Base-by-base conservation (phyloP, 2,329 filamentous ascomycete species). In the Sporothrix protearum region DNA sequence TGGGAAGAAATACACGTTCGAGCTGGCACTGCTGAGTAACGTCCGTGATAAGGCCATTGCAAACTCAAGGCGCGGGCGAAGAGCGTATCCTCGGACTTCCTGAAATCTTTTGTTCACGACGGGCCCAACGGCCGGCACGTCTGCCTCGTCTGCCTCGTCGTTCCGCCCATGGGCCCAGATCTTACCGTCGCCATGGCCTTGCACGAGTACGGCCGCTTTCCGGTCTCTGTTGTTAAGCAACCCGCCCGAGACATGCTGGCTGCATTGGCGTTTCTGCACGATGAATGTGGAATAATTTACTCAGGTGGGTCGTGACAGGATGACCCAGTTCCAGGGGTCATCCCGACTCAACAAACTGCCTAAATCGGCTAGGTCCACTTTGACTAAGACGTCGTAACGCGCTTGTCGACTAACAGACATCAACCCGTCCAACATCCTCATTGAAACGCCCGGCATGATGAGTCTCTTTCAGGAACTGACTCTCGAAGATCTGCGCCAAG, bases 91-190 rank as follows among this genome's bases (percentile, higher is more conserved):
- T 67, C 3, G 42, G 59, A 2, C 61, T 70, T 0, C 49, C 55
- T 0, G 68, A 72, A 19, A 45, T 66, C 7, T 72, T 72, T 72
- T 25, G 4, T 16, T 10, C 68, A 70, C 42, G 22, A 68, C 9
- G 71, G 71, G 3, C 71, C 71, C 3, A 42, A 72, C 45, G 68
- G 71, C 4, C 45, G 66, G 42, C 68, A 72, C 49, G 45, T 69
- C 5, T 72, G 71, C 49, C 33, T 36, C 39, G 39, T 42, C 39
- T 42, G 36, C 9, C n/a, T 72, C 1, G 61, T 72, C 7, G 70
- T 70, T 16, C 36, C 70, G 51, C 19, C 68, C 14, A 53, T 72
- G 59, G 68, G 71, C 1, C 71, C 57, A 0, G 57, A 66, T 22
- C 22, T 66, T 2, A 14, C 16, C 12, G 3, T 16, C 22, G 22